Base-by-base conservation (phyloP, 2,329 filamentous ascomycete genomes). In the Aspergillus aculeatinus region DNA sequence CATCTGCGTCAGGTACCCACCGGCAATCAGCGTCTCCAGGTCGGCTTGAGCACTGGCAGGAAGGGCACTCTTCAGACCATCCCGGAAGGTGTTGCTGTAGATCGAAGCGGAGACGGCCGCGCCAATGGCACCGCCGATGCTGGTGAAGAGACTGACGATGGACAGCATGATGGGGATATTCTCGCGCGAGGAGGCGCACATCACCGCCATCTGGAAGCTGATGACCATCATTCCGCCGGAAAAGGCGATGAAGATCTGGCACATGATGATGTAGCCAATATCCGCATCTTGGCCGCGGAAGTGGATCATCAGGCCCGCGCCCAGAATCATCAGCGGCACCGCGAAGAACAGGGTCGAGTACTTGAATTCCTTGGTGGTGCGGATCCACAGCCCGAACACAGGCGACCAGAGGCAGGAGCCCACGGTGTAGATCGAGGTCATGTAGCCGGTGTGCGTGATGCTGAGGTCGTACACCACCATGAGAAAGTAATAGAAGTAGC, bases 61-160 rank as follows among this genome's bases (percentile, higher is more conserved):
- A 3, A 71, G 54, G 10, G 60, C 62, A 5, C 60, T 49, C 5
- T 55, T 49, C 12, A 88, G 77, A 0, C 78, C 77, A 3, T 74
- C 67, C 9, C 79, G 78, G 72, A 89, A 85, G 0, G 83, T 81
- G 60, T 82, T 80, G 1, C 81, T 84, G 83, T 86, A 89, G 65
- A 89, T 86, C 35, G 68, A 65, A 7, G 68, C 68, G 1, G 66
- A 60, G 25, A 75, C 69, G 4, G 72, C 71, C 19, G 63, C 62
- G 6, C 76, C 76, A 16, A 78, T 72, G 3, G 75, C 70, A 5
- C 72, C 70, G 0, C 76, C 76, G 3, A 78, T 64, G 39, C 68
- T 76, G 42, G 67, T 65, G 61, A 71, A 74, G 25, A 78, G 60
- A 16, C 71, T 70, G 23, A 77, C 56, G 39, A 78, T 62, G 2